Base-by-base conservation (phyloP, 2,329 filamentous ascomycete species). In the Colletotrichum sp. region DNA sequence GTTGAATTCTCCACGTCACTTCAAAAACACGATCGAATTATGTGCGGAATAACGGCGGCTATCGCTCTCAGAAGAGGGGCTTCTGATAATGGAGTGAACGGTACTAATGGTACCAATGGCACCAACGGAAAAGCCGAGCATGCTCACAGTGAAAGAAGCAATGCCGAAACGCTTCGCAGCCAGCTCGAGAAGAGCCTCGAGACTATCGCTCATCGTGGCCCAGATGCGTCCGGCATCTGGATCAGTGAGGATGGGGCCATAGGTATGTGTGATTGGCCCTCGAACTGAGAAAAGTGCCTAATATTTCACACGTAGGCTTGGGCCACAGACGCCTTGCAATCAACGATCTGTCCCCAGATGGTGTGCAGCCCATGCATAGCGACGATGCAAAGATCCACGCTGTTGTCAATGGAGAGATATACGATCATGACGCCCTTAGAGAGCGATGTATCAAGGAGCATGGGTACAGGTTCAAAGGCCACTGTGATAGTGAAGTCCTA, bases 351-450 rank as follows among this genome's bases (percentile, higher is more conserved):
- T 86, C 85, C 8, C 80, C 85, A 1, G 81, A 81, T 24, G 89
- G 87, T 5, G 80, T 80, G 5, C 90, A 91, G 76, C 90, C 89
- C 1, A 81, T 89, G 66, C 84, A 87, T 66, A 82, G 84, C 74
- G 73, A 79, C 9, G 81, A 85, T 12, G 52, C 21, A 8, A 30
- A 71, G 15, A 70, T 92, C 9, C 89, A 92, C 79, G 89, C 89
- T 2, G 87, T 92, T 18, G 88, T 92, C 36, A 92, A 91, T 72
- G 90, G 91, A 30, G 90, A 92, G 80, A 84, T 92, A 15, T 92
- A 92, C 79, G 88, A 90, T 77, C 84, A 88, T 71, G 88, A 90
- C 66, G 78, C 81, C 15, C 84, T 90, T 10, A 85, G 88, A n/a
- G 78, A 78, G 6, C 79, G 84, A 10, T 80, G 88, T 24, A 72